Evolutionary conservation across 2,329 filamentous ascomycete species (phyloP), one percentile per base, ranked within the genome.

Genomic region (Aspergillus nomiae): DNA sequence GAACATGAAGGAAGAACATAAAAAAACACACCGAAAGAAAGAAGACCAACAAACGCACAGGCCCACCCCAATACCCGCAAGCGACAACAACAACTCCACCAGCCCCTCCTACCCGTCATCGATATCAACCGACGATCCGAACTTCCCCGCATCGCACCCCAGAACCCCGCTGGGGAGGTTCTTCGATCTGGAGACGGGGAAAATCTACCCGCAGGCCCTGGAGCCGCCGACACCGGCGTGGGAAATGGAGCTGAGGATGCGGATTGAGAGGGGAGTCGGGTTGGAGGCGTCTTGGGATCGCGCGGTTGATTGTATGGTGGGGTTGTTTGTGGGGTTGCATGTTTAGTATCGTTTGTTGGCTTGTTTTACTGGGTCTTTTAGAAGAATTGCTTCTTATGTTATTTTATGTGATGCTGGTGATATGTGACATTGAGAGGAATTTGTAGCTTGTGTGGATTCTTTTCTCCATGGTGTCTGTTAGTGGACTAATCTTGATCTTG

Each of bases 131-230:
- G 30, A 36, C n/a, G n/a, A 38, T 10, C 12, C 21, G 19, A 6
- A 4, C 12, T 36, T 36, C n/a, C 51, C 19, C 51, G 32, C 51
- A 36, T 38, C 10, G 12, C 9, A 0, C 8, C 56, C 56, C 26
- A 9, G 43, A 34, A 41, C 46, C 32, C 64, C 55, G 12, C 58
- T 71, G 10, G 60, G 63, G 2, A 65, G 58, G 60, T 71, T 68
- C 53, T 72, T 73, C 56, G 62, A 73, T 62, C 63, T 62, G 6
- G 21, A 54, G 10, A 70, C 70, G 3, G 62, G 56, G 10, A 48
- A 58, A 24, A 38, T 73, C 28, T 51, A 63, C 55, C 28, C 50
- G 3, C 28, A 65, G 11, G 57, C 69, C 6, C 43, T 71, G 3
- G 56, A 62, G 4, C 65, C 53, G 38, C 56, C 54, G 48, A 66